These are phyloP conservation scores for Grigorovia transvaalensis DNA, from an alignment of 805 yeast genomes.

Conservation along the genomic window DNA sequence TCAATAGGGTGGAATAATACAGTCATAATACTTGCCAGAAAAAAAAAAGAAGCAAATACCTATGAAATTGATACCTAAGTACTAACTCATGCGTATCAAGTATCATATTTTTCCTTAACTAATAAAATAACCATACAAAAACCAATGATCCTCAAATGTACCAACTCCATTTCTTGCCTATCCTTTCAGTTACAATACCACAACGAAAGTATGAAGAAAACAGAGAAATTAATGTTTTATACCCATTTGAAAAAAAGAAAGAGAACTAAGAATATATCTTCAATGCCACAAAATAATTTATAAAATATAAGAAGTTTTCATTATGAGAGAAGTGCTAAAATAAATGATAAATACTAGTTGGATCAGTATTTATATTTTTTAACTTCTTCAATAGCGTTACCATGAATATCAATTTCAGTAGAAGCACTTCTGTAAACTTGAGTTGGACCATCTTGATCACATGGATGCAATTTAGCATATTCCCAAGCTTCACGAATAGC, in stretches of 20 bases:
- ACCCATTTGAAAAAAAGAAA: slow-evolving; percentile 3
- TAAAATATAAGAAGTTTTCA: slow-evolving; percentile 1
- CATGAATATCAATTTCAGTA: slow-evolving; percentile 27
- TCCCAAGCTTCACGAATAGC: slow-evolving; percentile 49
- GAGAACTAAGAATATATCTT: slow-evolving; percentile 7
- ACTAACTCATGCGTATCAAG: neutral
- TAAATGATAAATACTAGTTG: neutral
- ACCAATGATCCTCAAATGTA: slow-evolving; percentile 8
- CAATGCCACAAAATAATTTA: slow-evolving; percentile 15
- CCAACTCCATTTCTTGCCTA: neutral
- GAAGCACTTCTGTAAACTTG: slow-evolving; percentile 35
- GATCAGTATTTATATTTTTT: slow-evolving; percentile 26
- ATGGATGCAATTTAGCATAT: slow-evolving; percentile 45
- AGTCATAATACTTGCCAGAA: neutral
- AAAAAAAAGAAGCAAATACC: neutral
- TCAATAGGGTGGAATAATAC: slow-evolving; percentile 19
- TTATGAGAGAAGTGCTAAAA: neutral
- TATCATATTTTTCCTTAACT: neutral
- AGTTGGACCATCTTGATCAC: slow-evolving; percentile 38
- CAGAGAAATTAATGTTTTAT: slow-evolving; percentile 5
- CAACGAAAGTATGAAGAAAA: neutral
- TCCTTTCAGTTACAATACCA: neutral
- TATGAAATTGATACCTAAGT: neutral
- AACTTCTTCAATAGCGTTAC: slow-evolving; percentile 24
- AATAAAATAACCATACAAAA: neutral